phyloP scores from a whole-genome alignment of 495 filamentous ascomycete species.

The Aspergillus cristatus region DNA sequence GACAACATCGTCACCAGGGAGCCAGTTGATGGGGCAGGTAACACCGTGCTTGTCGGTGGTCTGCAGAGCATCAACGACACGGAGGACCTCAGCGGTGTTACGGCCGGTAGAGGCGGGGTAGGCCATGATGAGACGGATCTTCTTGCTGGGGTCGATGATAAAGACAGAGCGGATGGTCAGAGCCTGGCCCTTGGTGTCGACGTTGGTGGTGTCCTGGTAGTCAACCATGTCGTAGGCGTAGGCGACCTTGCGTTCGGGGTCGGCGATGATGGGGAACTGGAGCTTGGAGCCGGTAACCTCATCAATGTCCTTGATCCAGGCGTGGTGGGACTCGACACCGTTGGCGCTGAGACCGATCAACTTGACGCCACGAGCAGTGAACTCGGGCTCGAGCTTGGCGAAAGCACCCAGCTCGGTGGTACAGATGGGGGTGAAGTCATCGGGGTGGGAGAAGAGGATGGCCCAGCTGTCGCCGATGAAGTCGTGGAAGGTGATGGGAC shows the following conservation, averaged over 20 bases:
- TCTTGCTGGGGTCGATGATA: conserved; percentile 98
- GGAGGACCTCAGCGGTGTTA: conserved; percentile 91
- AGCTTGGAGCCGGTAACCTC: conserved; percentile 78
- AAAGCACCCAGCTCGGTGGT: conserved; percentile 97
- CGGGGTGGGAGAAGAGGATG: conserved; percentile 92
- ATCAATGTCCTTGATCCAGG: conserved; percentile 94
- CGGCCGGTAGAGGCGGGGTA: conserved; percentile 97
- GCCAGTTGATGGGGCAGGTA: conserved; percentile 91
- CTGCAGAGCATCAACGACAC: conserved; percentile 92
- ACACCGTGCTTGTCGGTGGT: conserved; percentile 94
- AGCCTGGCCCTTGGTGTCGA: conserved; percentile 85
- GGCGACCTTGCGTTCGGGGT: conserved; percentile 90
- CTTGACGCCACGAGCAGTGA: conserved; percentile 87
- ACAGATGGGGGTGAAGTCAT: conserved; percentile 87
- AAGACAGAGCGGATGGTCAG: conserved; percentile 99
- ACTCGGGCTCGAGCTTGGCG: conserved; percentile 95
- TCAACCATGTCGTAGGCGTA: conserved; percentile 96
- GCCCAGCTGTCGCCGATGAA: conserved; percentile 93
- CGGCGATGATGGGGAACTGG: conserved; percentile 92
- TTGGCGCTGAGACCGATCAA: conserved; percentile 72
- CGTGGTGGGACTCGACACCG: conserved; percentile 45
- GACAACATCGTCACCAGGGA: conserved; percentile 86
- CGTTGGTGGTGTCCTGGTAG: conserved; percentile 73
- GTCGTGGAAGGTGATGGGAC: conserved; percentile 93
- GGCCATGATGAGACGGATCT: conserved; percentile 88